Evolutionary conservation across 148 eudicot species (phyloP), one percentile per base, ranked within the genome.

Genomic region (Vaccinium myrtillus): DNA sequence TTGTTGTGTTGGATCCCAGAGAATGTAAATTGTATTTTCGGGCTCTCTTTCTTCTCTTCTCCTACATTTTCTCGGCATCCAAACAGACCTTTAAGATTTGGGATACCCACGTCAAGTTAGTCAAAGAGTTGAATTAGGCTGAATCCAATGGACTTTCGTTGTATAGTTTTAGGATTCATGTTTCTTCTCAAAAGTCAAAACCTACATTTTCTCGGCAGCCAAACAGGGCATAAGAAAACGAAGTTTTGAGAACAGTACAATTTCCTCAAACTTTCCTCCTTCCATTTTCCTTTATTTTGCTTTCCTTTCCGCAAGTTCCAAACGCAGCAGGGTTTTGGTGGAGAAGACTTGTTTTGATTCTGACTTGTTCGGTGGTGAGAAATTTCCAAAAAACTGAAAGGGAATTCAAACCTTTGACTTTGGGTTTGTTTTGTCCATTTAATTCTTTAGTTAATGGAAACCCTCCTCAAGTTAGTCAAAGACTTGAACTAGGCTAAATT

Each of bases 401-500:
- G 23, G 75, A 71, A 32, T 82, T 70, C 65, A 46, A 69, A 16
- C 27, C 19, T 16, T 81, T 50, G 16, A 67, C 71, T 11, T 46
- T 27, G 6, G 0, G 51, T 14, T 69, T 43, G 43, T 18, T 51
- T 65, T 10, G 11, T 39, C 16, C 80, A 50, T 77, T n/a, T 11
- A 23, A 12, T 21, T 16, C n/a, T 21, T 49, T 77, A 10, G 36
- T 49, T 21, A 77, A 69, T 69, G 7, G 56, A 21, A 77, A 75
- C 27, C 58, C 11, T 25, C 63, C 39, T 48, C 30, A 48, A 43
- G 51, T 23, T 75, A 56, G 85, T 83, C 80, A 83, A 83, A 83
- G 80, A 43, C 71, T 83, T 83, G 75, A 76, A 56, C 63, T 76
- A 15, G 43, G 85, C 27, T 74, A 6, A 39, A 25, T 84, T 79